These are phyloP conservation scores for Coriolopsis trogii DNA, from an alignment of 1,284 basidiomycete species.

Conservation along the genomic window DNA sequence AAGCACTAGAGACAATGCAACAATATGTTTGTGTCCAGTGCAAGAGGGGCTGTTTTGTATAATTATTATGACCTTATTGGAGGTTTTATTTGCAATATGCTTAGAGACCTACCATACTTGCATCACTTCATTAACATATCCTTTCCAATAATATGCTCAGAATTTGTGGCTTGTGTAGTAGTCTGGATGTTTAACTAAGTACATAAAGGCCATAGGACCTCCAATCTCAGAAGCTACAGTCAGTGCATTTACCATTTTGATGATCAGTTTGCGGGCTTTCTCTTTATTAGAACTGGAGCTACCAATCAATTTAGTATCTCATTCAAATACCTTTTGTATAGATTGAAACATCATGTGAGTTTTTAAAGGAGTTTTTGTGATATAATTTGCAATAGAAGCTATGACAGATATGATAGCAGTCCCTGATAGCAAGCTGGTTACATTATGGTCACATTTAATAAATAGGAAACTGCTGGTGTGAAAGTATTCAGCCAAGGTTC, in stretches of 20 bases:
- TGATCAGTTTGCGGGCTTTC: conserved; percentile 31
- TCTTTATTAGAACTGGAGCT: conserved; percentile 2
- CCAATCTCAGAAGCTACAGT: conserved; percentile 15
- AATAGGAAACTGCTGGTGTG: conserved; percentile 33
- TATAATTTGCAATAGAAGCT: conserved; percentile 43
- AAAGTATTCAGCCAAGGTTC: conserved; percentile 40
- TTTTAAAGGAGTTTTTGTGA: conserved; percentile 40
- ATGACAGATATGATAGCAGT: conserved; percentile 42
- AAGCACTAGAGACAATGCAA: not conserved
- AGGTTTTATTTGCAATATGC: not conserved
- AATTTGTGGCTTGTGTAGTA: conserved; percentile 21
- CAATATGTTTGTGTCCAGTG: not conserved
- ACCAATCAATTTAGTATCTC: conserved; percentile 16
- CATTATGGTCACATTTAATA: conserved; percentile 41
- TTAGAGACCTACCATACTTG: not conserved
- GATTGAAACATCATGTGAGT: conserved; percentile 39
- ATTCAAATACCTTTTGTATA: conserved; percentile 31
- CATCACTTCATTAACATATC: conserved; percentile 4
- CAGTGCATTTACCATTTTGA: conserved; percentile 22
- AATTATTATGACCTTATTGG: not conserved
- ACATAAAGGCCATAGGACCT: conserved; percentile 14
- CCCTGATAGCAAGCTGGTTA: conserved; percentile 38
- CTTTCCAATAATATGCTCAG: conserved; percentile 9
- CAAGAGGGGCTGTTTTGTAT: not conserved
- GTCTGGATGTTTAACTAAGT: conserved; percentile 17